Conservation (phyloP, 1,284 basidiomycete genomes). For the Ceratobasidium sp. region DNA sequence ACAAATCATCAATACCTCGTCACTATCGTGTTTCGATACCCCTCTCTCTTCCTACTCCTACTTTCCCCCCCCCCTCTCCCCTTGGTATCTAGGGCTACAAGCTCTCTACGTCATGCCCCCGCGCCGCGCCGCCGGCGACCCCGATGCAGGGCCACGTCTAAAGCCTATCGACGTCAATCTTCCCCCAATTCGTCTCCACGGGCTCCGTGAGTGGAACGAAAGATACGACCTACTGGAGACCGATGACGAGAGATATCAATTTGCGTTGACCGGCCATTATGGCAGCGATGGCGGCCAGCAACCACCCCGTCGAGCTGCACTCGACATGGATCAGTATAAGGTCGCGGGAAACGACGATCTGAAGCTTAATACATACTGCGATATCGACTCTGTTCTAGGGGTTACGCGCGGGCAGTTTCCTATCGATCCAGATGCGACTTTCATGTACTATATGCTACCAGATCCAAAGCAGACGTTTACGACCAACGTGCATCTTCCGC, state of each 20-base stretch:
- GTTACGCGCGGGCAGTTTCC: background rate
- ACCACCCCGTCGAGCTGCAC: background rate
- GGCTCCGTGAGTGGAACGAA: background rate
- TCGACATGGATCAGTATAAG: background rate
- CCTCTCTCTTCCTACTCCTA: too few species aligned
- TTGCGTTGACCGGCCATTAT: conserved; percentile 6
- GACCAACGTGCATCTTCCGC: background rate
- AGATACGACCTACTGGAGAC: background rate
- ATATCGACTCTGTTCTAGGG: background rate
- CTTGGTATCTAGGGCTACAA: too few species aligned
- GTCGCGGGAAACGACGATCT: background rate
- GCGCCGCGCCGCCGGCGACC: too few species aligned
- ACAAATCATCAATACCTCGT: too few species aligned
- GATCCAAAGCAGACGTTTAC: background rate
- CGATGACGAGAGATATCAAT: background rate
- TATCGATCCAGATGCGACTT: background rate
- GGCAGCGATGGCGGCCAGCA: too few species aligned
- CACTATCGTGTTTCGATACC: too few species aligned
- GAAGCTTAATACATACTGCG: background rate
- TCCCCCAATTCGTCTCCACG: background rate
- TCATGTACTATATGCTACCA: background rate
- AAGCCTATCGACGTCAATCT: background rate
- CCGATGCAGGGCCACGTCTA: too few species aligned
- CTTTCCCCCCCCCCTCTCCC: too few species aligned
- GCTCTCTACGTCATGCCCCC: too few species aligned